A percentile compares a stretch with the other conserved stretches of the same genome.
Conservation (phyloP, 2,329 filamentous ascomycete genomes). For the Aureobasidium namibiae region DNA sequence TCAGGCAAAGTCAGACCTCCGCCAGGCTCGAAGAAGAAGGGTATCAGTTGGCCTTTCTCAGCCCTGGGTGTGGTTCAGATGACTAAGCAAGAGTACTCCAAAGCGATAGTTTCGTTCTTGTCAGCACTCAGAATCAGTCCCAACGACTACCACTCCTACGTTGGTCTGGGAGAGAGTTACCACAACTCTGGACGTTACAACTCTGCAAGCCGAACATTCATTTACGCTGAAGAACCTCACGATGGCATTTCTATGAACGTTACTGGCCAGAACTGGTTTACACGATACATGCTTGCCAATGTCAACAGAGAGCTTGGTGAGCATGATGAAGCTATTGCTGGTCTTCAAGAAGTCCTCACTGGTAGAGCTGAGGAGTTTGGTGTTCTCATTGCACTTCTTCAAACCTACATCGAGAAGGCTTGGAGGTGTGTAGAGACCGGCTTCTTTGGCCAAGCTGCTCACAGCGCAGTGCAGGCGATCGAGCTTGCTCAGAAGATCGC, state of each 20-base stretch:
- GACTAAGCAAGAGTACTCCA: slow-evolving; percentile 84
- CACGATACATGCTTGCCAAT: slow-evolving; percentile 92
- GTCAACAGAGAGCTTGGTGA: slow-evolving; percentile 89
- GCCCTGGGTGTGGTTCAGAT: slow-evolving; percentile 89
- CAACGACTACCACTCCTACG: slow-evolving; percentile 88
- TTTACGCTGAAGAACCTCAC: slow-evolving; percentile 73
- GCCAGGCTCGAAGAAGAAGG: slow-evolving; percentile 86
- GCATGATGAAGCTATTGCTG: slow-evolving; percentile 69
- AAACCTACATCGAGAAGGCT: slow-evolving; percentile 77
- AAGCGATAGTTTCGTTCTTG: slow-evolving; percentile 87
- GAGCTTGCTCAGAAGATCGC: slow-evolving; percentile 56
- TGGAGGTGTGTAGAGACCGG: slow-evolving; percentile 72
- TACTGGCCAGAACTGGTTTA: slow-evolving; percentile 77
- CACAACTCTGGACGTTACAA: slow-evolving; percentile 88
- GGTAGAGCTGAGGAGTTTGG: slow-evolving; percentile 69
- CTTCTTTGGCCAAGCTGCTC: slow-evolving; percentile 73
- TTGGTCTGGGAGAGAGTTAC: slow-evolving; percentile 95
- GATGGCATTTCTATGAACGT: slow-evolving; percentile 47
- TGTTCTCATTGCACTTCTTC: slow-evolving; percentile 77
- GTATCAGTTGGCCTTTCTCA: slow-evolving; percentile 92
- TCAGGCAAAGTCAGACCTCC: slow-evolving; percentile 88
- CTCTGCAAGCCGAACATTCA: slow-evolving; percentile 85
- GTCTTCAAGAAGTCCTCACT: slow-evolving; percentile 66
- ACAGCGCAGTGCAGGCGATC: slow-evolving; percentile 62
- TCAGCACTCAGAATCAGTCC: slow-evolving; percentile 76